These are phyloP conservation scores for Ogataea zsoltii DNA, from an alignment of 805 yeast genomes.

Conservation along the genomic window DNA sequence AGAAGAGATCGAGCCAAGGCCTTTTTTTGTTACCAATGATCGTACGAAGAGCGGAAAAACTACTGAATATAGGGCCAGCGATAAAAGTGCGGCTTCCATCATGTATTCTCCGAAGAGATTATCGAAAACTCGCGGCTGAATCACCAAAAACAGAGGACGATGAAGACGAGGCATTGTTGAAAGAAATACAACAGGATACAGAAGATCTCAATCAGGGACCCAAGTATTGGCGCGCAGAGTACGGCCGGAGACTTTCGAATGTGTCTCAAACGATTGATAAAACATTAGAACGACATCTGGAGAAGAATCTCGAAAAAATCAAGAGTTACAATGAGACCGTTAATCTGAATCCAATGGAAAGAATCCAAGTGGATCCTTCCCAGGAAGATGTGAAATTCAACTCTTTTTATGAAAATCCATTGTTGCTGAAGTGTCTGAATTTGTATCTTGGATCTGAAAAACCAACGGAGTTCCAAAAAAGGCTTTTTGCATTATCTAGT, in stretches of 20 bases:
- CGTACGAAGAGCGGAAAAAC: not conserved
- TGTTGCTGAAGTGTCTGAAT: conserved; percentile 18
- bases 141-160: not conserved
- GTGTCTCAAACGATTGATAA: conserved; percentile 20
- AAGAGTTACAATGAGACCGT: conserved; percentile 26
- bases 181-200: conserved; percentile 10
- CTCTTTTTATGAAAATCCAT: conserved; percentile 20
- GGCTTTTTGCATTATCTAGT: conserved; percentile 28
- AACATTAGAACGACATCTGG: conserved; percentile 24
- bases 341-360: conserved; percentile 20
- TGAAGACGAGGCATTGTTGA: conserved; percentile 9
- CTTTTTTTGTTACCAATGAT: not conserved
- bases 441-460: conserved; percentile 14
- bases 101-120: not conserved
- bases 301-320: conserved; percentile 24
- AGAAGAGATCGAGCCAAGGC: no score
- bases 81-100: not conserved
- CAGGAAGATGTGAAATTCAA: conserved; percentile 17
- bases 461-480: conserved; percentile 34
- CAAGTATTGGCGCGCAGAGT: conserved; percentile 23
- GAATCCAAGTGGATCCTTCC: conserved; percentile 25
- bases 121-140: not conserved
- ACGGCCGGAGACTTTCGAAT: conserved; percentile 19
- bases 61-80: not conserved
- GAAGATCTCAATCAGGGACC: conserved; percentile 14